Conservation (phyloP, 345 rosid genomes). For the Xanthoceras sorbifolium region DNA sequence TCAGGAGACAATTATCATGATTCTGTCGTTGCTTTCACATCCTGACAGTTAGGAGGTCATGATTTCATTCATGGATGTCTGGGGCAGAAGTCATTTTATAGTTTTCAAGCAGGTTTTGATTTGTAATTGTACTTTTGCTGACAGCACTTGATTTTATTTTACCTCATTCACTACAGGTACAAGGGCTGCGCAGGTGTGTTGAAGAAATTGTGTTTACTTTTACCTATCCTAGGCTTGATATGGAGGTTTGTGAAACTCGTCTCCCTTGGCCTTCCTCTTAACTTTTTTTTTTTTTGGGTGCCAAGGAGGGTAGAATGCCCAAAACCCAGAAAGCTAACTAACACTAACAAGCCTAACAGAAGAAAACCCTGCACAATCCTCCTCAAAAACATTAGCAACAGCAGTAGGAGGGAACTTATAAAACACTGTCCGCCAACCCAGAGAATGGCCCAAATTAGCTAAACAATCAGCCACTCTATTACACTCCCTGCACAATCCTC, state of each 20-base stretch:
- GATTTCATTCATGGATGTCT: neutral
- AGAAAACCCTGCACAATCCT: too few species aligned
- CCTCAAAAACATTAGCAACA: too few species aligned
- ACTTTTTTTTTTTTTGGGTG: too few species aligned
- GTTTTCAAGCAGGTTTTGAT: neutral
- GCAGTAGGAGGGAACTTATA: too few species aligned
- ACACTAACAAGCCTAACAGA: too few species aligned
- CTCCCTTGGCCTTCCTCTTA: neutral
- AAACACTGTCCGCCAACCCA: too few species aligned
- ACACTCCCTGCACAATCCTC: too few species aligned
- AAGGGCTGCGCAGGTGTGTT: slow-evolving; percentile 67
- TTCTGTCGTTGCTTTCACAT: neutral
- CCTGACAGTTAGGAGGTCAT: neutral
- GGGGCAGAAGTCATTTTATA: neutral
- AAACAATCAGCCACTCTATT: too few species aligned
- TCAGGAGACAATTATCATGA: neutral
- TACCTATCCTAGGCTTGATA: slow-evolving; percentile 92
- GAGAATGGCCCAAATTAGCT: too few species aligned
- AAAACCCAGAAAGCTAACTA: too few species aligned
- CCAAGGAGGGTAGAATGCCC: too few species aligned
- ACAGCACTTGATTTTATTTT: neutral
- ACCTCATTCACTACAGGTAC: slow-evolving; percentile 42
- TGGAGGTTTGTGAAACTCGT: slow-evolving; percentile 63
- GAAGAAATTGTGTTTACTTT: slow-evolving; percentile 86
- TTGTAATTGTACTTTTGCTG: slow-evolving; percentile 10